Conservation (phyloP, 148 eudicot genomes). For the Agrostemma githago region DNA sequence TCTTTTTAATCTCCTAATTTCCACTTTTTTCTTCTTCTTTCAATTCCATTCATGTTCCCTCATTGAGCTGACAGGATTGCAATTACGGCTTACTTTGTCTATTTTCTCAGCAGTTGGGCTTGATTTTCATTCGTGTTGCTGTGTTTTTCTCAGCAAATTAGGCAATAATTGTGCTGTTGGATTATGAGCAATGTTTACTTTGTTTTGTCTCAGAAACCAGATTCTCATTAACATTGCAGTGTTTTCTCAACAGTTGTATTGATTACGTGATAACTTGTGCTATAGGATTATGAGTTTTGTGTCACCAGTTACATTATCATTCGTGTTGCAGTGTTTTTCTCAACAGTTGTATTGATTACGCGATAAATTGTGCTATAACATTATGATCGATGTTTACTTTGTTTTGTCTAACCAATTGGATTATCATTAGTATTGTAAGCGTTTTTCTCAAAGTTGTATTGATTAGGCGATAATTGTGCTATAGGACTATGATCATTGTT, state of each 20-base stretch:
- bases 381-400: not conserved
- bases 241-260: not conserved
- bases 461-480: not conserved
- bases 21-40: no score
- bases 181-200: no score
- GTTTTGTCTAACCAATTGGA: no score
- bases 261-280: not conserved
- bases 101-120: no score
- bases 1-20: conserved; percentile 5
- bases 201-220: not conserved
- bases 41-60: no score
- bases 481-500: no score
- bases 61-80: no score
- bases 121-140: no score
- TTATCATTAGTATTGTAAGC: no score
- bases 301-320: not conserved
- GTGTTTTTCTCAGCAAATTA: no score
- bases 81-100: no score
- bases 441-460: not conserved
- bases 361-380: not conserved
- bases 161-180: not conserved
- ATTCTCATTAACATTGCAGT: not conserved
- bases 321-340: not conserved
- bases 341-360: not conserved
- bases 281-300: not conserved